Base-by-base conservation (phyloP, 192 early-diverging fungal species). In the Phycomyces nitens region DNA sequence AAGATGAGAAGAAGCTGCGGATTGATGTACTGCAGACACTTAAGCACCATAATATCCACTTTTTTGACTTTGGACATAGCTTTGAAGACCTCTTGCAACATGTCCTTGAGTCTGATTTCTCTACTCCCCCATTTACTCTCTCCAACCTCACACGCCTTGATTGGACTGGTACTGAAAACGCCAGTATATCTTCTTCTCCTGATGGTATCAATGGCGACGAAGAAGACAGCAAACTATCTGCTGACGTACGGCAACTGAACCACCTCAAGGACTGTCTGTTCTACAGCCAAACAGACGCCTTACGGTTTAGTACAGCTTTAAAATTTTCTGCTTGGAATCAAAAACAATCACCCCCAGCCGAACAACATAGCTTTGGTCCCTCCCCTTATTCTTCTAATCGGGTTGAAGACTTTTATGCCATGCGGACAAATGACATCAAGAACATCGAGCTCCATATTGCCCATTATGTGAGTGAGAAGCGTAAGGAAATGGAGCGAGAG, bases 51-150 rank as follows among this genome's bases (percentile, higher is more conserved):
- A 74, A 80, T 6, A 86, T 90, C n/a, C 66, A 73, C 9, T 71
- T 90, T 20, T 86, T 82, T 62, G 74, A 72, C 7, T 84, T 86
- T 71, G 84, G 82, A 58, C 63, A 80, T 42, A 68, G 74, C 9
- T 64, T 75, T 22, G 71, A 77, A 18, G 77, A 84, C 14, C 58
- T 81, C 24, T 66, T 80, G 7, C 66, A 75, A 12, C 72, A 83
- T 79, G 78, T 14, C 62, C 64, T 49, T 68, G 64, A 10, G 73
- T 77, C 0, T 72, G 82, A 5, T 52, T 62, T 5, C 82, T 86
- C 20, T 77, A 69, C 18, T 77, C 81, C 14, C 84, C 86, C 23
- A 84, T 82, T 66, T 75, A 76, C 62, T 21, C 73, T 68, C 27
- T 66, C 66, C 14, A 12, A 34, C 16, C 56, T 56, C 1, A 26